Evolutionary conservation across 208 protist genomes (phyloP), one percentile per base, ranked within the genome.

Genomic region (Crithidia fasciculata): DNA sequence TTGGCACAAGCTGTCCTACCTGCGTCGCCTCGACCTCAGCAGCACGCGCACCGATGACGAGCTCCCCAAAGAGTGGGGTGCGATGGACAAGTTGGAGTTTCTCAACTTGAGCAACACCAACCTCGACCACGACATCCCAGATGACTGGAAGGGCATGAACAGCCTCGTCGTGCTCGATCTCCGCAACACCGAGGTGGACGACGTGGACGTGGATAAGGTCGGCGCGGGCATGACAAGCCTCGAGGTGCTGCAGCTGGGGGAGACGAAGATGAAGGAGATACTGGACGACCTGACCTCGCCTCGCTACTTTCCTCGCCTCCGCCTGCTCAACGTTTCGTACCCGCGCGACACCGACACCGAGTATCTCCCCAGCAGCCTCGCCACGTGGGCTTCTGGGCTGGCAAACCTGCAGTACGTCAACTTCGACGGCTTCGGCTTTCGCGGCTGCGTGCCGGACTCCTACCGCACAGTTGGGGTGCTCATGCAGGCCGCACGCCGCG

Each of bases 41-140:
- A 44, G 47, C 55, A 59, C 74, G 50, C 13, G 71, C 52, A 67
- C 44, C 15, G 41, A 39, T 8, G 67, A 40, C 54, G 54, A 62
- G 40, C 56, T 57, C 8, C 53, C 52, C 3, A 40, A 62, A 10
- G 67, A 62, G 39, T 72, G 67, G 67, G 15, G 43, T 8, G 16
- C 60, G 10, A 52, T 72, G 2, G 5, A 12, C 28, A 72, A 72
- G 18, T 44, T 72, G n/a, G 52, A 54, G 53, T 72, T 54, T 52
- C 43, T 72, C n/a, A 60, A 72, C 40, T 28, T 60, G 13, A 72
- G 67, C 67, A 62, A 62, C 54, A 62, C 67, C 4, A 50, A 49
- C 2, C 39, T 72, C 3, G n/a, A 45, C 52, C 54, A 50, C 28
- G 40, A 43, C 43, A 53, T 62, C 43, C 67, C 54, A 2, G 67